Conservation (phyloP, 805 yeast species). For the Cyberlindnera japonica region DNA sequence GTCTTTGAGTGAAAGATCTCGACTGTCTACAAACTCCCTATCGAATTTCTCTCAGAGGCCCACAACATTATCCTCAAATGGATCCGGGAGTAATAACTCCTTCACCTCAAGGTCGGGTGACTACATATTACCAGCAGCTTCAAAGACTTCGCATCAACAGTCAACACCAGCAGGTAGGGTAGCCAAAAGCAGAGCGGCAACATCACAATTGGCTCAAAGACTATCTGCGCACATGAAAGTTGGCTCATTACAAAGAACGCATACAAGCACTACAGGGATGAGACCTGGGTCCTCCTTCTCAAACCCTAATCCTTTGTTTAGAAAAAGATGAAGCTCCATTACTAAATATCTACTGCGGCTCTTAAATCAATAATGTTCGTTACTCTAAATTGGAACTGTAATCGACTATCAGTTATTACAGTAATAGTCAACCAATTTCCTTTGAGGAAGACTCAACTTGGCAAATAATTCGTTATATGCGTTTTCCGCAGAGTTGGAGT, state of each 20-base stretch:
- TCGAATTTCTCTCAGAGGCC: too few relatives aligned
- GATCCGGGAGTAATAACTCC: conserved; percentile 14
- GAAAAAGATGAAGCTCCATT: conserved; percentile 4
- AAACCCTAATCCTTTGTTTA: conserved; percentile 12
- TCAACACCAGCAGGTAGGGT: conserved; percentile 2
- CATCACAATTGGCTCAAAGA: conserved; percentile 25
- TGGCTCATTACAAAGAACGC: conserved; percentile 14
- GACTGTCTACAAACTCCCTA: too few relatives aligned
- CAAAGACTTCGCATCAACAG: not conserved
- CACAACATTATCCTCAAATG: conserved; percentile 11
- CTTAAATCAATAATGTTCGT: not conserved
- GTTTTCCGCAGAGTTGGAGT: conserved; percentile 22
- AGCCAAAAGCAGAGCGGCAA: conserved; percentile 18
- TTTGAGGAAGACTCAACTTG: conserved; percentile 40
- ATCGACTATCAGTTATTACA: conserved; percentile 16
- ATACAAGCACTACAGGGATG: conserved; percentile 3
- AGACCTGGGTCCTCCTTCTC: conserved; percentile 23
- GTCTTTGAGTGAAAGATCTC: too few relatives aligned
- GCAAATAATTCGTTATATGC: conserved; percentile 33
- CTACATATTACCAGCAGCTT: not conserved
- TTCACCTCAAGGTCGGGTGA: conserved; percentile 13
- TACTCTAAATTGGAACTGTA: not conserved
- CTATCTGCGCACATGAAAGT: conserved; percentile 26
- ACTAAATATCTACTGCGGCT: not conserved
- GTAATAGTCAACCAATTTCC: conserved; percentile 45